Evolutionary conservation across 108 stramenopile genomes (phyloP), one percentile per base, ranked within the genome.

Genomic region (Pseudonitzschia delicatissima): DNA sequence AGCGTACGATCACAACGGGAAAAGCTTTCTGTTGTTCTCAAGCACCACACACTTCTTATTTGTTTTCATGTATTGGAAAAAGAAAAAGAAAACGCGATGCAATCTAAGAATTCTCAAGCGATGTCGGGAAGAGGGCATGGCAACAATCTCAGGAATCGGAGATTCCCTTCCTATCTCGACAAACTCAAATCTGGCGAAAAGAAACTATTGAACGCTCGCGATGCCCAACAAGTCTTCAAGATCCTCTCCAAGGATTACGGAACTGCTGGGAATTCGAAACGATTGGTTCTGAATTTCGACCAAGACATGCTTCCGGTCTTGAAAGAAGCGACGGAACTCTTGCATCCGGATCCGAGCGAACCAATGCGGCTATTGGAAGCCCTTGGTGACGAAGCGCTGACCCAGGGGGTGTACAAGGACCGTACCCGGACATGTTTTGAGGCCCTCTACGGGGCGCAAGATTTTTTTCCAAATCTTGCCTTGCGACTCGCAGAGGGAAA

Each of bases 151-250:
- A 39, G 8, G 37, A 39, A 11, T 39, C 37, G 11, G 37, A 39
- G 18, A 13, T 20, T 5, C 17, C 48, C 5, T 21, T 49, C 48
- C 17, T 49, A 49, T 20, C 7, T 49, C 17, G 18, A 49, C 12
- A 49, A 49, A 49, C 21, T 49, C 20, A 49, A 49, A 20, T 49
- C 20, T 49, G 48, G 48, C 17, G 48, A 49, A 49, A 49, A 49
- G 18, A 15, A 13, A 49, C 48, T 49, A 5, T 0, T 6, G 0
- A 49, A 49, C 48, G 21, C 20, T 20, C 48, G 48, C 21, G 48
- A 49, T 20, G 0, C 48, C 18, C 12, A 49, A 49, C 48, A 49
- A 20, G 17, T 49, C 48, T 49, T 49, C 48, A 49, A 49, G 21
- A 49, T 49, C 21, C 18, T 40, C 17, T 49, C 48, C 20, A 13